Conservation (phyloP, 2,329 filamentous ascomycete species). For the Aspergillus sp. region DNA sequence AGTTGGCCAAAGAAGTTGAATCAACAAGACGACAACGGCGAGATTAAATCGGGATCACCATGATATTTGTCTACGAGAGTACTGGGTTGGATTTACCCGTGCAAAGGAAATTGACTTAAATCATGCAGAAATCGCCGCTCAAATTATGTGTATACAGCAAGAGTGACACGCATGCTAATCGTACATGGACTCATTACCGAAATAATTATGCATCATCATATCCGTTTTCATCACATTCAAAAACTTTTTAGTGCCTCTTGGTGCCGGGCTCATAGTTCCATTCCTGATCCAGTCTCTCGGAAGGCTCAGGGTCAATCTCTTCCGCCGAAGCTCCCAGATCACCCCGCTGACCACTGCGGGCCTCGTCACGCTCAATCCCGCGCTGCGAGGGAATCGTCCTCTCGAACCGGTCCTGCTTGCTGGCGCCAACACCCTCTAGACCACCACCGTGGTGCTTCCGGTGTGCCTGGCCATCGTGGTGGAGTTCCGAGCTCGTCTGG, state of each 20-base stretch:
- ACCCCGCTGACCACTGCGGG: constrained; percentile 12
- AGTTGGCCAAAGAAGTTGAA: constrained; percentile 76
- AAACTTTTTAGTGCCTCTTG: constrained; percentile 10
- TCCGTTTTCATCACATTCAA: background rate
- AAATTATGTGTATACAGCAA: background rate
- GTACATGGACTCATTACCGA: constrained; percentile 1
- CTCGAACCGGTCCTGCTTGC: constrained; percentile 14
- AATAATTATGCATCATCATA: background rate
- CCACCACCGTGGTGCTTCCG: constrained; percentile 37
- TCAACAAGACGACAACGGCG: constrained; percentile 3
- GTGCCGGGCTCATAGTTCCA: constrained; percentile 22
- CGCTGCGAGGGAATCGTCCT: constrained; percentile 19
- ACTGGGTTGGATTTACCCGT: background rate
- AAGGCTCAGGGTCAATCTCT: constrained; percentile 22
- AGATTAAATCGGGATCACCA: constrained; percentile 3
- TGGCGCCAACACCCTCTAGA: constrained; percentile 38
- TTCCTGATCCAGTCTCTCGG: constrained; percentile 18
- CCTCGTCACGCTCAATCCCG: constrained; percentile 21
- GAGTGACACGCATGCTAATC: constrained; percentile 5
- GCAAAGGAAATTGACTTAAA: too few species aligned
- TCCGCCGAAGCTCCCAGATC: constrained; percentile 24
- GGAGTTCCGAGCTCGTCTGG: constrained; percentile 41
- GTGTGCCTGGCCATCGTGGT: constrained; percentile 38
- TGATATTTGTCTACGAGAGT: constrained; percentile 1
- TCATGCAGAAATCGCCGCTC: background rate